A percentile compares a stretch with the other conserved stretches of the same genome.
Evolutionary conservation across 2,329 filamentous ascomycete genomes (phyloP).

Genomic region (Coniochaeta ligniaria): DNA sequence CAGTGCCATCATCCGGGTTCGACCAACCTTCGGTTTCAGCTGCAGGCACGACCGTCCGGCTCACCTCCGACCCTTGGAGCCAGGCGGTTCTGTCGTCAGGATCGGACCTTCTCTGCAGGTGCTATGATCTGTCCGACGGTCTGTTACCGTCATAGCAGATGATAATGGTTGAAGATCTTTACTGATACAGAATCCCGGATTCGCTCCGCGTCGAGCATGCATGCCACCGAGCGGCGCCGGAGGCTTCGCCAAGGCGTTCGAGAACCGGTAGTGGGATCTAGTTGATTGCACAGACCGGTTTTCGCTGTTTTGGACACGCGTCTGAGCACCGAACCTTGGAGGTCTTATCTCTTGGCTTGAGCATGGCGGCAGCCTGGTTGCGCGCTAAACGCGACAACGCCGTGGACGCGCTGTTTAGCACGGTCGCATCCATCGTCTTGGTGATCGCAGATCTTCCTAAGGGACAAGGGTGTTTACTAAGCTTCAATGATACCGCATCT

Average conservation of each 20-base stretch:
- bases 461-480: neutral
- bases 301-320: neutral
- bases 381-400: neutral
- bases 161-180: neutral
- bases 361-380: neutral
- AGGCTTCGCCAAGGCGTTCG: neutral
- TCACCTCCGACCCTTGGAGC: neutral
- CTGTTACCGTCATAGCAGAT: neutral
- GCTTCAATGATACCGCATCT: neutral
- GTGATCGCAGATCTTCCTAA: neutral
- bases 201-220: neutral
- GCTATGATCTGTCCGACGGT: neutral
- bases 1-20: neutral
- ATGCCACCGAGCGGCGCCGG: neutral
- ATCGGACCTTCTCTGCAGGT: neutral
- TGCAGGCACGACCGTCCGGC: neutral
- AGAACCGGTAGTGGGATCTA: neutral
- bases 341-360: neutral
- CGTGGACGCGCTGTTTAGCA: neutral
- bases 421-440: neutral
- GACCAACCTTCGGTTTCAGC: neutral
- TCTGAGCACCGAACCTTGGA: neutral
- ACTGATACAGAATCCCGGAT: neutral
- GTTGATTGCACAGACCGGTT: neutral
- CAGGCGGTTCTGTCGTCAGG: neutral